These are phyloP conservation scores for Dictyostelium firmibasis DNA, from an alignment of 78 protist genomes.

Conservation along the genomic window DNA sequence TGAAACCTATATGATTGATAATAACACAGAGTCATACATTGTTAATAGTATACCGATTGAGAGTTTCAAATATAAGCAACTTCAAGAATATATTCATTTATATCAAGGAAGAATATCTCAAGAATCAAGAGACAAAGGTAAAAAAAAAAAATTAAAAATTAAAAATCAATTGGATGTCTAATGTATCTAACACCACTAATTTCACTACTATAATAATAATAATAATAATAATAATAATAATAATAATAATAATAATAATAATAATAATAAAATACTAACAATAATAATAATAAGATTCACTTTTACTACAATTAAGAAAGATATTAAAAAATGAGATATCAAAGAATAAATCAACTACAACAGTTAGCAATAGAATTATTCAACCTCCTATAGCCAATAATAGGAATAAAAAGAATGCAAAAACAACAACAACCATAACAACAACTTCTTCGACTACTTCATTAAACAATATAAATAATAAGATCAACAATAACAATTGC, in stretches of 20 bases:
- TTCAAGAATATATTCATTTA: background rate
- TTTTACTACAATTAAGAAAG: background rate
- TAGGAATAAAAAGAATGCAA: background rate
- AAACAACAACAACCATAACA: background rate
- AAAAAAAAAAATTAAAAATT: background rate
- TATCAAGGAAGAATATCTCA: background rate
- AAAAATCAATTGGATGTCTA: background rate
- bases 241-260: too few species aligned
- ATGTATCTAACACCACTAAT: background rate
- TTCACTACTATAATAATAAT: too few species aligned
- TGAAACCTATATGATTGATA: background rate
- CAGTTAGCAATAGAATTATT: background rate
- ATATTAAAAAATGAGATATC: slow-evolving; percentile 2
- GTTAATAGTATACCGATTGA: background rate
- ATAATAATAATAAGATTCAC: background rate
- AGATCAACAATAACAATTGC: background rate
- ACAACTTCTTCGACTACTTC: background rate
- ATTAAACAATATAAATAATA: background rate
- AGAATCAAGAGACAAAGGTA: background rate
- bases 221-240: too few species aligned
- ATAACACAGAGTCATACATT: background rate
- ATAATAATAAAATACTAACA: too few species aligned
- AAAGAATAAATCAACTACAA: background rate
- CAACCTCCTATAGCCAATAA: background rate
- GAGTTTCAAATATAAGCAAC: background rate